Evolutionary conservation across 352 stramenopile species (phyloP), one percentile per base, ranked within the genome.

Genomic region (Phytophthora sansomeana): DNA sequence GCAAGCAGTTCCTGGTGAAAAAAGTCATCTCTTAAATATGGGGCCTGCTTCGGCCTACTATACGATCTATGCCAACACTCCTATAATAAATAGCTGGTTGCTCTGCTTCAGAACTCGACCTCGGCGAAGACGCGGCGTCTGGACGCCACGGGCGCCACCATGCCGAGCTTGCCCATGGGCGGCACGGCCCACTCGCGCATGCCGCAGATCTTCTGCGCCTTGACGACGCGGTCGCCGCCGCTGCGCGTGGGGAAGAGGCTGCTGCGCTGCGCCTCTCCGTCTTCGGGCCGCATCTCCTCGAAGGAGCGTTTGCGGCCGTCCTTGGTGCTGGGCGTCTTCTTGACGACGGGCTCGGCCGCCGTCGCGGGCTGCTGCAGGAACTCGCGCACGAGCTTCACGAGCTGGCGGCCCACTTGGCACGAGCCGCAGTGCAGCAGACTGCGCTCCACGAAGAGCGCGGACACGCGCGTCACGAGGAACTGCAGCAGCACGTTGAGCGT

Each of bases 401-500:
- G 74, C 39, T 81, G 74, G 14, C 78, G 76, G 4, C 74, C 81
- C 3, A 90, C 69, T 35, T 58, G 64, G 56, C 81, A 89, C 65
- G 77, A 83, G 32, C 78, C 71, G 39, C 75, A 83, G 26, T 74
- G 83, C 17, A 90, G 67, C 33, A 91, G 77, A 8, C 71, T 77
- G 55, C 69, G 78, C 58, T 91, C 83, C 35, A 81, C 64, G 56
- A 83, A 89, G 17, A 91, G 63, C 16, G 71, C 75, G 11, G 82
- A 85, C 24, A 90, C 79, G 41, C 86, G 83, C 21, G 80, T 68
- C 55, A 92, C 79, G 24, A 94, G 72, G 29, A 90, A 77, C 55
- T 92, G 74, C 28, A 94, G 66, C 10, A 94, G 72, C 42, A 89
- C 71, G 72, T 94, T 94, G 16, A 94, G 65, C 21, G 83, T 87